Conservation (phyloP, 2,329 filamentous ascomycete genomes). For the Talaromyces islandicus region DNA sequence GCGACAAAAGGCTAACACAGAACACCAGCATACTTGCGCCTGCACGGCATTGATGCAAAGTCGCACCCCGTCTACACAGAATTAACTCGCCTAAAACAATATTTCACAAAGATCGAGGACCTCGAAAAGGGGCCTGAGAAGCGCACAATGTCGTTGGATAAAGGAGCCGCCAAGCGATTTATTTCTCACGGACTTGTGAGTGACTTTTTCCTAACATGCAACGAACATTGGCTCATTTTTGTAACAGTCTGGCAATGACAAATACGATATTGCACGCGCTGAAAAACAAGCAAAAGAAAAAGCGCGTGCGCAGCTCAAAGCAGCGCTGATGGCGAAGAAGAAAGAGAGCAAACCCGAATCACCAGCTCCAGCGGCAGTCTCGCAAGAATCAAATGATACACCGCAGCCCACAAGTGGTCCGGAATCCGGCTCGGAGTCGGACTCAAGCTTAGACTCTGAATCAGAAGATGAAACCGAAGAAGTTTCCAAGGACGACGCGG, state of each 20-base stretch:
- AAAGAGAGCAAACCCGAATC: slow-evolving; percentile 1
- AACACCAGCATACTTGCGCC: slow-evolving; percentile 62
- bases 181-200: slow-evolving; percentile 73
- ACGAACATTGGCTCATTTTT: slow-evolving; percentile 3
- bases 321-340: slow-evolving; percentile 38
- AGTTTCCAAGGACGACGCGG: slow-evolving; percentile 8
- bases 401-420: slow-evolving; percentile 3
- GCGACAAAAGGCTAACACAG: not conserved
- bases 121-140: slow-evolving; percentile 59
- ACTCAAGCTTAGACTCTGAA: slow-evolving; percentile 14
- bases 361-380: slow-evolving; percentile 1
- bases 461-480: not conserved
- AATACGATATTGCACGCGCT: slow-evolving; percentile 45
- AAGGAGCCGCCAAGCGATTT: slow-evolving; percentile 71
- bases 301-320: slow-evolving; percentile 44
- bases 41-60: slow-evolving; percentile 75
- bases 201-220: slow-evolving; percentile 6
- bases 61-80: slow-evolving; percentile 80
- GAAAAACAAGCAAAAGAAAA: slow-evolving; percentile 47
- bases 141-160: slow-evolving; percentile 59
- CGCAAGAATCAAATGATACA: slow-evolving; percentile 14
- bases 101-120: slow-evolving; percentile 84
- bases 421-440: slow-evolving; percentile 14
- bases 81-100: slow-evolving; percentile 78
- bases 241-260: slow-evolving; percentile 42